Evolutionary conservation across 83 land plant genomes (phyloP).

Genomic region (Diphasiastrum complanatum): DNA sequence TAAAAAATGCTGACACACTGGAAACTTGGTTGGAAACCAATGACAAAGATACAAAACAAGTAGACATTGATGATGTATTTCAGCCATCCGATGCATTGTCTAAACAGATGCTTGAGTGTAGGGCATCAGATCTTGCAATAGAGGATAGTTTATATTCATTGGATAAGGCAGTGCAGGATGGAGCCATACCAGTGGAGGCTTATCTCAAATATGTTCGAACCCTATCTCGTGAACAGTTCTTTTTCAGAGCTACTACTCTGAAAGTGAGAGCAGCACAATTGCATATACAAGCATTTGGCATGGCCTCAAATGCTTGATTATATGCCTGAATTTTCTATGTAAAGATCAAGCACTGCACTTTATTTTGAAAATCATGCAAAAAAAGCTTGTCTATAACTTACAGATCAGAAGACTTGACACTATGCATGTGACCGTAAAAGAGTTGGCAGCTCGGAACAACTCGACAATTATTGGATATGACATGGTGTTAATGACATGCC

Average conservation of each 20-base stretch:
- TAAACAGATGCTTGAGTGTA: constrained; percentile 9
- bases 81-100: constrained; percentile 6
- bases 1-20: constrained; percentile 16
- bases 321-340: too few species aligned
- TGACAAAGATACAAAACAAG: neutral
- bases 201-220: constrained; percentile 5
- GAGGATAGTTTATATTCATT: constrained; percentile 6
- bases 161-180: too few species aligned
- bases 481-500: too few species aligned
- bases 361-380: too few species aligned
- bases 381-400: too few species aligned
- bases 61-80: constrained; percentile 3
- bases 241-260: constrained; percentile 2
- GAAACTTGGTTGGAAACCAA: constrained; percentile 26
- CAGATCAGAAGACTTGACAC: too few species aligned
- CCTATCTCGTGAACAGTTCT: too few species aligned
- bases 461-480: too few species aligned
- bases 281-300: constrained; percentile 7
- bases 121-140: constrained; percentile 4
- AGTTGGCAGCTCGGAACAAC: too few species aligned
- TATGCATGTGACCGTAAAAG: too few species aligned
- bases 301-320: constrained; percentile 7
- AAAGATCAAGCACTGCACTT: too few species aligned
- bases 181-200: neutral
- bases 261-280: constrained; percentile 12